Evolutionary conservation across 164 flowering plant genomes (phyloP), one percentile per base, ranked within the genome.

Genomic region (Taxillus chinensis): DNA sequence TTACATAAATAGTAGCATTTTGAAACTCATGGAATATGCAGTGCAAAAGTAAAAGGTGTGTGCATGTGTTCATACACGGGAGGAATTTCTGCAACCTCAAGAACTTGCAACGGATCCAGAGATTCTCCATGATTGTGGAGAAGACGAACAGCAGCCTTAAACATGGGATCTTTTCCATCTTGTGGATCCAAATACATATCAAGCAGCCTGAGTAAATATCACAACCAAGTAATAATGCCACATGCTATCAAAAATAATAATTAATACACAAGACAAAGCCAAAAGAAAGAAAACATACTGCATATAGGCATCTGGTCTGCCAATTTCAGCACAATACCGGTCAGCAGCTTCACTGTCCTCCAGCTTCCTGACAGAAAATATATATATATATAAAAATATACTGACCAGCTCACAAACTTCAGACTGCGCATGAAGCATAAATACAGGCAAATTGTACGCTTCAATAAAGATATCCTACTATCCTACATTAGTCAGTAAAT

Each of bases 301-400:
- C 93, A 90, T 90, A 71, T 90, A 90, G 61, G 95, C 95, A 80
- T 93, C 97, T 64, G 83, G 89, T 77, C 96, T 78, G 57, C 97
- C 99, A 74, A 93, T 92, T 80, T 93, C 97, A 4, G 84, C 86
- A 75, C 99, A 93, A 66, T 93, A 93, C 67, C 81, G 84, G 67
- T 93, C 99, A 63, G 97, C 97, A 63, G 97, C 99, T 79, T 89
- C 99, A 77, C 91, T 78, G 64, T 93, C 87, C 75, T 87, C 99
- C 73, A 90, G 74, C 78, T 91, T 93, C 87, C 98, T 93, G 68
- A 4, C 4, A 48, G 1, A 48, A 8, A 52, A 8, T n/a, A n/a
- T n/a, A n/a, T n/a, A n/a, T n/a, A 45, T 3, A 61, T 39, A 52
- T 46, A 11, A 48, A 48, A 48, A 3, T n/a, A n/a, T n/a, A 27